Evolutionary conservation across 768 basidiomycete genomes (phyloP).

Genomic region (Termitomyces sp.): DNA sequence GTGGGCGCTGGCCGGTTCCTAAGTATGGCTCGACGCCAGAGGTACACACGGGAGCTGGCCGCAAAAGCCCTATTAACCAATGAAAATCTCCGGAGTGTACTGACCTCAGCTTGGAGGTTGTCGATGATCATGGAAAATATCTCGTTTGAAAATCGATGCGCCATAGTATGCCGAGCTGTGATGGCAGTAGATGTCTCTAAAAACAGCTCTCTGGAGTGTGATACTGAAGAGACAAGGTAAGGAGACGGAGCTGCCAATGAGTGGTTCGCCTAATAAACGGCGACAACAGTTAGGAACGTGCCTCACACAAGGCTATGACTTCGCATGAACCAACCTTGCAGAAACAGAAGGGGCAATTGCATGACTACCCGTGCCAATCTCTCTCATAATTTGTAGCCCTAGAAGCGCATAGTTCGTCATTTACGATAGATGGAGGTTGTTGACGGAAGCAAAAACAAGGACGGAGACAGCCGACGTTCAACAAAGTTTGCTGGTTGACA

Average conservation of each 20-base stretch:
- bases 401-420: background rate
- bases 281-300: slow-evolving; percentile 6
- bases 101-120: background rate
- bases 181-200: background rate
- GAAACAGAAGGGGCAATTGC: background rate
- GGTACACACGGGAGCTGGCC: background rate
- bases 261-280: background rate
- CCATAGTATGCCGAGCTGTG: background rate
- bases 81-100: background rate
- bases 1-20: background rate
- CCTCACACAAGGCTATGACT: background rate
- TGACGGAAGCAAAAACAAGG: slow-evolving; percentile 1
- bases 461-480: slow-evolving; percentile 7
- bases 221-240: background rate
- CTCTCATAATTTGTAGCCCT: background rate
- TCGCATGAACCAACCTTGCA: background rate
- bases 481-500: background rate
- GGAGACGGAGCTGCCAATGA: background rate
- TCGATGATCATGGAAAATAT: slow-evolving; percentile 1
- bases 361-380: background rate
- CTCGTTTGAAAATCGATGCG: background rate
- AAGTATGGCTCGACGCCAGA: slow-evolving; percentile 4
- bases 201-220: background rate
- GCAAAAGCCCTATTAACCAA: background rate
- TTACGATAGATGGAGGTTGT: background rate